Base-by-base conservation (phyloP, 768 basidiomycete species). In the Megacollybia marginata region DNA sequence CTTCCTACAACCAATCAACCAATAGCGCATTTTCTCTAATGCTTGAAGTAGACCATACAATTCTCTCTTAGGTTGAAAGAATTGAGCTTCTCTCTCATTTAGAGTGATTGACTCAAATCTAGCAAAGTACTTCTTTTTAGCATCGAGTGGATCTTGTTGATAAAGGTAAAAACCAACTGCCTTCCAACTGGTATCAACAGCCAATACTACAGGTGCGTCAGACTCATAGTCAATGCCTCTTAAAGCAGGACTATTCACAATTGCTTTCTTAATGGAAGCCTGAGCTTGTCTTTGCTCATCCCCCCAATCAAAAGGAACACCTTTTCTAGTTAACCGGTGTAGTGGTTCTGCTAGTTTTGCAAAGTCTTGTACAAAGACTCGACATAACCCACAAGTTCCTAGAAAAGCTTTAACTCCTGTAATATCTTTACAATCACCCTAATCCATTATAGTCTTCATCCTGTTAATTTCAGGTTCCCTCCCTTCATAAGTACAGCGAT, bases 251-350 rank as follows among this genome's bases (percentile, higher is more conserved):
- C 15, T 57, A 40, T 15, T 62, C 44, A 11, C 42, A 46, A 53
- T 11, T 16, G 32, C 42, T 59, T 55, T 11, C 62, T 67, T 28
- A 48, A 59, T 1, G 58, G 52, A 4, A 55, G 59, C 0, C 33
- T 42, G 5, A 61, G 52, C 40, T 20, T 18, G 1, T 12, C 49
- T 33, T 33, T 53, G 48, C 33, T 49, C 48, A 18, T 52, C 59
- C 48, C 58, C 62, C 71, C 72, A 74, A 43, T 73, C 75, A 18
- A 74, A 42, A 69, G 67, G 71, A 72, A 47, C 8, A 16, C 33
- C 15, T 31, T 42, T 28, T 38, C 23, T 19, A 0, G 52, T 48
- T 4, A 57, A 46, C 38, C 48, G 33, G 9, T 33, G 35, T 5
- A 58, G n/a, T 13, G 52, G 52, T 1, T 42, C 2, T 4, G 32